These are phyloP conservation scores for Colletotrichum theobromicola DNA, from an alignment of 2,329 filamentous ascomycete genomes.

Conservation along the genomic window DNA sequence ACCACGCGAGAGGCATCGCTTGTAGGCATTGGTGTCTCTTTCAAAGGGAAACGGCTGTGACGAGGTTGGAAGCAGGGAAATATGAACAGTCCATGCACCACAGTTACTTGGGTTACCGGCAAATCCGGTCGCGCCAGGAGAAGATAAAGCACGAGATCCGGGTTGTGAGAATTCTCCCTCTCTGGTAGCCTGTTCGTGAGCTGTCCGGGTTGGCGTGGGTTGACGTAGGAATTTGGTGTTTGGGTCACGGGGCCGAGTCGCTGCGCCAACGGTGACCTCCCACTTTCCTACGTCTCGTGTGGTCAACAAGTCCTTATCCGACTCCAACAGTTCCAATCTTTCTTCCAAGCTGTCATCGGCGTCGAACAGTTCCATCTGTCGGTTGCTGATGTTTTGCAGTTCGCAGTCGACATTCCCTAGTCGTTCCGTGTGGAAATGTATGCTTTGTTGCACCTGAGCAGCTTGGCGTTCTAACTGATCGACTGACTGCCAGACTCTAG, in stretches of 20 bases:
- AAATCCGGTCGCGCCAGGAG: not conserved
- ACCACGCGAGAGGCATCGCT: slow-evolving; percentile 64
- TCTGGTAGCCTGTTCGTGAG: not conserved
- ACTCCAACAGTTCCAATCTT: slow-evolving; percentile 55
- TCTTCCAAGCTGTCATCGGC: slow-evolving; percentile 59
- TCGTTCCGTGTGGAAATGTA: slow-evolving; percentile 45
- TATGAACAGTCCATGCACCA: slow-evolving; percentile 62
- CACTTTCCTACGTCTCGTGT: not conserved
- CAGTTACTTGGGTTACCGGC: not conserved
- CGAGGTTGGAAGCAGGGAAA: slow-evolving; percentile 61
- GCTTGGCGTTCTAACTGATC: slow-evolving; percentile 46
- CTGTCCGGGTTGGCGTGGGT: not conserved
- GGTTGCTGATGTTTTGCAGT: slow-evolving; percentile 50
- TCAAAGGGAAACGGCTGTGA: slow-evolving; percentile 65
- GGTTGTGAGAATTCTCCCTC: too few species aligned
- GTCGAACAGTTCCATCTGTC: slow-evolving; percentile 55
- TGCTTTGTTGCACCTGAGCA: slow-evolving; percentile 38
- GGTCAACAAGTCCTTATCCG: slow-evolving; percentile 28
- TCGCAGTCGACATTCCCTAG: slow-evolving; percentile 44
- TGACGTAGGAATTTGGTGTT: not conserved
- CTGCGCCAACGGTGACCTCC: not conserved
- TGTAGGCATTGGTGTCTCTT: slow-evolving; percentile 66
- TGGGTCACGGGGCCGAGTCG: not conserved
- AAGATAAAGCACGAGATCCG: not conserved
- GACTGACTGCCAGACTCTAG: slow-evolving; percentile 58